Percentiles rank a stretch among this genome's conserved stretches.
Evolutionary conservation across 768 basidiomycete genomes (phyloP).

Genomic region (Leucosporidium scottii): DNA sequence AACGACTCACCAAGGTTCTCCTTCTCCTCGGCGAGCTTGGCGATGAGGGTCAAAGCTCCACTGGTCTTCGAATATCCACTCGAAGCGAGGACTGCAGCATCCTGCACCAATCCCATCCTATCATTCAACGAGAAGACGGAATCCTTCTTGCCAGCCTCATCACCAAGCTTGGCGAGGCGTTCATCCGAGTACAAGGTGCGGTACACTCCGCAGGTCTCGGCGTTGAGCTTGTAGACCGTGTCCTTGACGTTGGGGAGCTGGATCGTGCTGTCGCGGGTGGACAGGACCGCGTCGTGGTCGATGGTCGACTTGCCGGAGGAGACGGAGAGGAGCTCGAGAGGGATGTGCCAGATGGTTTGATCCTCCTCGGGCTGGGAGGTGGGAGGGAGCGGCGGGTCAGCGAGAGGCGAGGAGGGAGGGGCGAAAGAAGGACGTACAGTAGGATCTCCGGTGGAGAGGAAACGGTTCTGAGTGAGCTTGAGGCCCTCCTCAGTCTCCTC

Average conservation of each 20-base stretch:
- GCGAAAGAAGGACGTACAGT: background rate
- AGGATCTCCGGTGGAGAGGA: slow-evolving; percentile 58
- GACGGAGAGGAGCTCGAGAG: slow-evolving; percentile 63
- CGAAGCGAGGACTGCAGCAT: slow-evolving; percentile 69
- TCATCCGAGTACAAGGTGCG: slow-evolving; percentile 81
- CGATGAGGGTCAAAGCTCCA: slow-evolving; percentile 64
- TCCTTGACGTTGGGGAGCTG: slow-evolving; percentile 59
- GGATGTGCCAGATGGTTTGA: slow-evolving; percentile 82
- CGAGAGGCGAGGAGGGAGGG: background rate
- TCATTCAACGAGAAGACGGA: slow-evolving; percentile 50
- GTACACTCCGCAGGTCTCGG: slow-evolving; percentile 72
- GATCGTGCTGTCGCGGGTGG: slow-evolving; percentile 62
- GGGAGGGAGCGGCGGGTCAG: background rate
- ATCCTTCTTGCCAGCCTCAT: slow-evolving; percentile 62
- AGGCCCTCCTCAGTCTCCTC: slow-evolving; percentile 67
- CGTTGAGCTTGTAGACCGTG: slow-evolving; percentile 77
- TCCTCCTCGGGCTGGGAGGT: slow-evolving; percentile 63
- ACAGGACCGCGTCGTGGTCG: slow-evolving; percentile 60
- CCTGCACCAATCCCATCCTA: slow-evolving; percentile 71
- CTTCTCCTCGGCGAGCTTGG: slow-evolving; percentile 59
- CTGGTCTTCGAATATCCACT: slow-evolving; percentile 73
- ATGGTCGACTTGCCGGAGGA: slow-evolving; percentile 55
- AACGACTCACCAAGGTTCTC: slow-evolving; percentile 20
- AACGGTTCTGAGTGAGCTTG: slow-evolving; percentile 78
- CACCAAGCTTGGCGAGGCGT: slow-evolving; percentile 66